Conservation (phyloP, 345 rosid genomes). For the Sonneratia alba region DNA sequence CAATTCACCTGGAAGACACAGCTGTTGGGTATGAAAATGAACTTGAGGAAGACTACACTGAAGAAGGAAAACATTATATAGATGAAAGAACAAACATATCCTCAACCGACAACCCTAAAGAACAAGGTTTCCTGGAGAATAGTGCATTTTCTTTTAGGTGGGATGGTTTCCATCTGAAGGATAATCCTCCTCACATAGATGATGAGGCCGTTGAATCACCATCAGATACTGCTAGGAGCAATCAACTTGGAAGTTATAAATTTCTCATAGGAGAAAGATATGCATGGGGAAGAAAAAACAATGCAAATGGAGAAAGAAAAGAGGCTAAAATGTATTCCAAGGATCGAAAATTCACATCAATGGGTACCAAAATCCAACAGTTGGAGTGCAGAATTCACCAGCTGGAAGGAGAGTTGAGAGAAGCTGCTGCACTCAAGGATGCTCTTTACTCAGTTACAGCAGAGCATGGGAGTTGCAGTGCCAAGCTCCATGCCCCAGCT, state of each 20-base stretch:
- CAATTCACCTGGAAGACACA: not conserved
- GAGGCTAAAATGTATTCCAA: conserved; percentile 43
- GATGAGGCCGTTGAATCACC: conserved; percentile 60
- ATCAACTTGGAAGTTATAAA: conserved; percentile 5
- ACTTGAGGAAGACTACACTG: conserved; percentile 16
- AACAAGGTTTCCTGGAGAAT: not conserved
- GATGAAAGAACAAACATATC: conserved; percentile 12
- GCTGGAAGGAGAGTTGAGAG: conserved; percentile 85
- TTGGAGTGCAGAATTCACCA: conserved; percentile 54
- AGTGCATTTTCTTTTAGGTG: conserved; percentile 2
- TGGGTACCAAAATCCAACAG: conserved; percentile 50
- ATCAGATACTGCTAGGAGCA: conserved; percentile 32
- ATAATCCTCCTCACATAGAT: conserved; percentile 23
- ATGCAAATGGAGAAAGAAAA: conserved; percentile 27
- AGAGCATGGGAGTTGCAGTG: conserved; percentile 81
- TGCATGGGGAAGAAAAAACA: conserved; percentile 14
- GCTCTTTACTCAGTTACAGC: conserved; percentile 78
- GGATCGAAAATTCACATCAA: conserved; percentile 24
- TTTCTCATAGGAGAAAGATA: conserved; percentile 27
- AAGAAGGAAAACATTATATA: conserved; percentile 9
- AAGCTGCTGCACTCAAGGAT: conserved; percentile 80
- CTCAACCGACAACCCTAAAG: not conserved
- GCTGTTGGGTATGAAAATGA: conserved; percentile 3
- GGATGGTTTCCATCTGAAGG: conserved; percentile 19
- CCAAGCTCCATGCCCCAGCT: conserved; percentile 91